These are phyloP conservation scores for Mycena sp. DNA, from an alignment of 1,284 basidiomycete genomes.

Conservation along the genomic window DNA sequence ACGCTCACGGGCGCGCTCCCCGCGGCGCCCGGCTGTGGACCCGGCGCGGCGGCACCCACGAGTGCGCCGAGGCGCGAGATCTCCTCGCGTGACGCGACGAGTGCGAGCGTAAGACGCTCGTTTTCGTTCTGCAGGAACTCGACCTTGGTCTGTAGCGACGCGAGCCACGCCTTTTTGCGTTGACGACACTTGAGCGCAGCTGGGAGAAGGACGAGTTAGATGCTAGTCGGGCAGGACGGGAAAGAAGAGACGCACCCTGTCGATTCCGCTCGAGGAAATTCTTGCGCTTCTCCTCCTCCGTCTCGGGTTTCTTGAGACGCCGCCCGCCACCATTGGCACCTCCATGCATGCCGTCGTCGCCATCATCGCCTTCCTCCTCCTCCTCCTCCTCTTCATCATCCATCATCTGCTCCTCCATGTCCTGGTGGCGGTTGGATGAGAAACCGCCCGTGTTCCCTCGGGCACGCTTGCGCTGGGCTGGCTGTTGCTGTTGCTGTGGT, in stretches of 20 bases:
- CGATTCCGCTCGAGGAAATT: constrained; percentile 96
- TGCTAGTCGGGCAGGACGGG: neutral
- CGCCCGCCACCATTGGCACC: constrained; percentile 40
- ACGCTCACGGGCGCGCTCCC: constrained; percentile 49
- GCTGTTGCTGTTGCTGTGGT: constrained; percentile 34
- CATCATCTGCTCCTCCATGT: constrained; percentile 47
- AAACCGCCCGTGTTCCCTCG: constrained; percentile 47
- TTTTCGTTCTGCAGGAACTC: constrained; percentile 93
- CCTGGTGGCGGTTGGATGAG: constrained; percentile 29
- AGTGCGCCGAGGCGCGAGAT: constrained; percentile 80
- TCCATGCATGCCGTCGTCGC: constrained; percentile 50
- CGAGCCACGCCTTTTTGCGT: constrained; percentile 97
- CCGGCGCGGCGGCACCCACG: constrained; percentile 67
- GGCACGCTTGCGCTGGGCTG: constrained; percentile 54
- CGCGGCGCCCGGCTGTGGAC: constrained; percentile 38
- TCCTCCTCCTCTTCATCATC: constrained; percentile 51
- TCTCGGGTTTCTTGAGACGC: constrained; percentile 81
- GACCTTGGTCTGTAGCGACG: constrained; percentile 92
- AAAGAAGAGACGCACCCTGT: constrained; percentile 71
- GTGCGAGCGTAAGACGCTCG: constrained; percentile 84
- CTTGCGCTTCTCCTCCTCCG: constrained; percentile 94
- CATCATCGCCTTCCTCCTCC: constrained; percentile 59
- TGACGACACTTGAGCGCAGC: constrained; percentile 99
- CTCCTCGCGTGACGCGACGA: constrained; percentile 83
- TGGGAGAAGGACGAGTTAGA: constrained; percentile 43